Conservation (phyloP, 495 filamentous ascomycete genomes). For the Astrocystis sublimbata region DNA sequence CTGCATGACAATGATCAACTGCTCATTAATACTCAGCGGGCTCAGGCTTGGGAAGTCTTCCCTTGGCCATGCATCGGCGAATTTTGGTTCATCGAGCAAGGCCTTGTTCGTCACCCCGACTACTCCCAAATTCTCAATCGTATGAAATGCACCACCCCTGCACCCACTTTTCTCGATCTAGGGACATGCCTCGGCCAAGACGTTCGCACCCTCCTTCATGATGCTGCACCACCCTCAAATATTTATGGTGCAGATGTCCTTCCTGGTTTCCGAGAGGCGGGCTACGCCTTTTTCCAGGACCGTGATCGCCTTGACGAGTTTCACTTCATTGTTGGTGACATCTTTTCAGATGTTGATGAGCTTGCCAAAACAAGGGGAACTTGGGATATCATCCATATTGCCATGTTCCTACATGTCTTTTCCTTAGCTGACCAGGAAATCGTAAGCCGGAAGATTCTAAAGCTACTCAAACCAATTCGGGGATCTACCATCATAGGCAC, state of each 20-base stretch:
- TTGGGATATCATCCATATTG: constrained; percentile 53
- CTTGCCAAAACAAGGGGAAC: constrained; percentile 36
- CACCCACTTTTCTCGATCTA: neutral
- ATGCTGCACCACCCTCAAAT: neutral
- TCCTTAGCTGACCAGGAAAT: constrained; percentile 8
- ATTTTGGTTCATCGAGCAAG: constrained; percentile 23
- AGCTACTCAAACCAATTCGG: neutral
- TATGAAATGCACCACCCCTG: neutral
- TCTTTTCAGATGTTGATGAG: constrained; percentile 26
- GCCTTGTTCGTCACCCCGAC: constrained; percentile 15
- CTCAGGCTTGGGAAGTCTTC: constrained; percentile 24
- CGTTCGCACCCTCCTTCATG: neutral
- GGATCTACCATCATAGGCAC: neutral
- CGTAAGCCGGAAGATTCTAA: neutral
- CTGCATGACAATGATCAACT: neutral
- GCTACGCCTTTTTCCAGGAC: neutral
- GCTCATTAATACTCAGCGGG: constrained; percentile 7
- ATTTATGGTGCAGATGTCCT: neutral
- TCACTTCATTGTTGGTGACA: constrained; percentile 16
- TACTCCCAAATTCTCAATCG: constrained; percentile 19
- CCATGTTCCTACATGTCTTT: constrained; percentile 58
- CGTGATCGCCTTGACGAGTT: neutral
- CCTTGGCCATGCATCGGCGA: constrained; percentile 27
- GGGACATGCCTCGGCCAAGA: neutral
- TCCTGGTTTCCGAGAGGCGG: neutral